phyloP scores from a whole-genome alignment of 805 yeast genomes.

The Candida broadrunensis region DNA sequence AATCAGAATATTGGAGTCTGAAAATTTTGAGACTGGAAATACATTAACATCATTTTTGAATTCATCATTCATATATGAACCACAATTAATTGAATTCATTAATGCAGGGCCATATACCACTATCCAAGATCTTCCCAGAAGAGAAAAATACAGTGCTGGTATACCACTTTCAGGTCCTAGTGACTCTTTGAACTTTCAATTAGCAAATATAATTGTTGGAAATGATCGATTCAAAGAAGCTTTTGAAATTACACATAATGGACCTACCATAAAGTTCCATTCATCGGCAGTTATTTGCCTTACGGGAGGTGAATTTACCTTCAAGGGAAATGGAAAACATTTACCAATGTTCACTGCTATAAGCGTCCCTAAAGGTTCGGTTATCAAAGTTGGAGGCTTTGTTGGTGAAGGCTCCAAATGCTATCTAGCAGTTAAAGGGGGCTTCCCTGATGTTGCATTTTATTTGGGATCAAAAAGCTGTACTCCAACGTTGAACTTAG shows the following conservation, averaged over 20 bases:
- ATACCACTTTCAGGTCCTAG: slow-evolving; percentile 99
- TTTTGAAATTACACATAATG: slow-evolving; percentile 81
- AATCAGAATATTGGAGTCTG: slow-evolving; percentile 76
- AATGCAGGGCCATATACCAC: slow-evolving; percentile 79
- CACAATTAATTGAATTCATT: slow-evolving; percentile 80
- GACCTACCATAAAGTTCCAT: slow-evolving; percentile 86
- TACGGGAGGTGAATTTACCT: slow-evolving; percentile 79
- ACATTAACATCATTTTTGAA: slow-evolving; percentile 89
- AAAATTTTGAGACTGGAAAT: slow-evolving; percentile 78
- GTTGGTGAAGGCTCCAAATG: slow-evolving; percentile 79
- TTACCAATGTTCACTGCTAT: slow-evolving; percentile 73
- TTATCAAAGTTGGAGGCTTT: slow-evolving; percentile 73
- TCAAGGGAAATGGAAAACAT: slow-evolving; percentile 59
- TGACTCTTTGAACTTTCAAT: slow-evolving; percentile 87
- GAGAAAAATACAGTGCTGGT: slow-evolving; percentile 80
- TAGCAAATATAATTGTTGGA: slow-evolving; percentile 90
- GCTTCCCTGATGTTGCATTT: slow-evolving; percentile 82
- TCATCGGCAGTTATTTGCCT: slow-evolving; percentile 72
- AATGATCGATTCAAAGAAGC: slow-evolving; percentile 82
- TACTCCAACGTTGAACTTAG: slow-evolving; percentile 88
- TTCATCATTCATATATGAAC: slow-evolving; percentile 64
- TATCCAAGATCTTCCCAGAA: slow-evolving; percentile 96
- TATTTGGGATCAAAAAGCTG: slow-evolving; percentile 96
- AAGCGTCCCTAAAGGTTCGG: slow-evolving; percentile 68
- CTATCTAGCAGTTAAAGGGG: slow-evolving; percentile 82